A percentile compares a stretch with the other conserved stretches of the same genome.
Conservation (phyloP, 2,329 filamentous ascomycete species). For the Aspergillus felis region DNA sequence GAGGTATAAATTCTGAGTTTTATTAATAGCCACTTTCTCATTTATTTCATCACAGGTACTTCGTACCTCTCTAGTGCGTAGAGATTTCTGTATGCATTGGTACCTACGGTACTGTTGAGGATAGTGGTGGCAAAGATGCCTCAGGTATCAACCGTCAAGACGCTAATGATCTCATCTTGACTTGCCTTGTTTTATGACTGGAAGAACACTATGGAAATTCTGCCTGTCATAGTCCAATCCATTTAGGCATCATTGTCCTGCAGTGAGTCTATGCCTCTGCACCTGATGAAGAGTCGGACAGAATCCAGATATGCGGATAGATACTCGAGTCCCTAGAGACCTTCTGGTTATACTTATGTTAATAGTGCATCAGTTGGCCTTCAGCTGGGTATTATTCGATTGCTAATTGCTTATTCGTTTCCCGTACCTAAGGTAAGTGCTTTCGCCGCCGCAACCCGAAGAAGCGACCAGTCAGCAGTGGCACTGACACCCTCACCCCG, state of each 20-base stretch:
- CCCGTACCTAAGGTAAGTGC: not conserved
- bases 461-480: not conserved
- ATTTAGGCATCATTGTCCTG: not conserved
- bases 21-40: not conserved
- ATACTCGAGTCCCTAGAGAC: not conserved
- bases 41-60: not conserved
- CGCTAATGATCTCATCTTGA: not conserved
- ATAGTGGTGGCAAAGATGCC: not conserved
- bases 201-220: not conserved
- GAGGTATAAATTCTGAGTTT: no score
- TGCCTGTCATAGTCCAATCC: no score
- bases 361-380: not conserved
- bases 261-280: not conserved
- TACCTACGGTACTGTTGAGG: no score
- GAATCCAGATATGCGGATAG: not conserved
- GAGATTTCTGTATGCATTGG: no score
- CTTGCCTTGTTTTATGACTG: not conserved
- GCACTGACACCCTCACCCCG: not conserved
- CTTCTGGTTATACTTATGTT: no score
- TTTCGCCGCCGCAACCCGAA: not conserved
- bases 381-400: no score
- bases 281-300: not conserved
- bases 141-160: not conserved
- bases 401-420: no score
- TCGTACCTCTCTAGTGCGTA: no score